Evolutionary conservation across 805 yeast species (phyloP), one percentile per base, ranked within the genome.

Genomic region (Lachancea mirantina): DNA sequence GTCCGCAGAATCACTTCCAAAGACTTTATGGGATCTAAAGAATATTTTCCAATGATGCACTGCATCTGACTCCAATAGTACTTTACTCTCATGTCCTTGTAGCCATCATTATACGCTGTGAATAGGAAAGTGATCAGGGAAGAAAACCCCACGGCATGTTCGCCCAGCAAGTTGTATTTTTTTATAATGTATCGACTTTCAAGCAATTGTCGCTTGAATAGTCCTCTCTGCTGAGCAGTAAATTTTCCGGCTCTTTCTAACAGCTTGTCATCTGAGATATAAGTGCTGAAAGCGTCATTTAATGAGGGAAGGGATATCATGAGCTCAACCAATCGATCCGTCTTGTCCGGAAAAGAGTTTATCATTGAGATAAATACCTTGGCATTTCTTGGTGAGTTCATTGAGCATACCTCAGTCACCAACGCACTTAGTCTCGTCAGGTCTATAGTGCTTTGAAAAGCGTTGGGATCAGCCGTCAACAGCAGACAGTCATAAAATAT

Each of bases 81-180:
- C 1, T 61, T 57, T 1, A 74, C 57, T 44, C 72, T 68, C 24
- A 47, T 59, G 3, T 46, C 40, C 6, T 69, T 55, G 35, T 69
- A 67, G 3, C 61, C 58, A 20, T 66, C 63, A 16, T 49, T 45
- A 33, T 70, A 59, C 1, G 74, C 64, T 2, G 56, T 40, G 34
- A 61, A 53, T 8, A 80, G 40, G 29, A 77, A 73, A 2, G 67
- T 66, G 1, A 76, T 52, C 19, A 83, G 59, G 43, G 75, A 77
- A 8, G 94, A 57, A 55, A 74, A 87, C 1, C 96, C 96, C 49
- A 80, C 85, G 15, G 76, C 62, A 40, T 81, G 81, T 53, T 88
- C 95, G 30, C 76, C 72, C 6, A 84, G 46, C 11, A 85, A 60
- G 37, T 82, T 80, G 59, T 64, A 84, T 42, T 77, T 74, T 47